Percentiles rank a stretch among this genome's conserved stretches.
Evolutionary conservation across 495 filamentous ascomycete genomes (phyloP).

Genomic region (Articulospora tetracladia): DNA sequence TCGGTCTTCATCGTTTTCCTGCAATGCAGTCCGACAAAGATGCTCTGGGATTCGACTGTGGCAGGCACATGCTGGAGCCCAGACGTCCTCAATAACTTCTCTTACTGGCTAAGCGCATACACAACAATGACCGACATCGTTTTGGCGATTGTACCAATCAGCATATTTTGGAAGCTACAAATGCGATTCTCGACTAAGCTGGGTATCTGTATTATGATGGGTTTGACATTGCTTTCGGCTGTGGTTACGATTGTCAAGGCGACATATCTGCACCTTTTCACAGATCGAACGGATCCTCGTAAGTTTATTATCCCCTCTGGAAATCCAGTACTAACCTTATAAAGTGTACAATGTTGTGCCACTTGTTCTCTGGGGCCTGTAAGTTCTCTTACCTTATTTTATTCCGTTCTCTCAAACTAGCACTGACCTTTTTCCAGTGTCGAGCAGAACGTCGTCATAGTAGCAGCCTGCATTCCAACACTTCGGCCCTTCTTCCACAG

Average conservation of each 20-base stretch:
- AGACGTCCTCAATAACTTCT: neutral
- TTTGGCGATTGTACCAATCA: neutral
- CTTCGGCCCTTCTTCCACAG: neutral
- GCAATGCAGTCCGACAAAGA: neutral
- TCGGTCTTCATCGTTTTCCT: neutral
- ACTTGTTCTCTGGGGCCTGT: neutral
- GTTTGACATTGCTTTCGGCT: neutral
- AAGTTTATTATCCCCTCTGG: neutral
- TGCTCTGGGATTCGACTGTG: neutral
- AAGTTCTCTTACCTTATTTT: neutral
- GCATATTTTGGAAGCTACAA: neutral
- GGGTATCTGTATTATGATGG: slow-evolving; percentile 1
- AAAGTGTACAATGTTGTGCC: neutral
- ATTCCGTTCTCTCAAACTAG: neutral
- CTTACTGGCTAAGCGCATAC: slow-evolving; percentile 1
- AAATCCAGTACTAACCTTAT: neutral
- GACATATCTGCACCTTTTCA: slow-evolving; percentile 1
- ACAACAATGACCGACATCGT: neutral
- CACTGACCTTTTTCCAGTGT: neutral
- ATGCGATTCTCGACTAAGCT: neutral
- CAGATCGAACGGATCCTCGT: neutral
- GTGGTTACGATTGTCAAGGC: neutral
- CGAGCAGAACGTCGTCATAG: slow-evolving; percentile 1
- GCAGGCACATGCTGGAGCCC: neutral
- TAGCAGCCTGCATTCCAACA: neutral